phyloP scores from a whole-genome alignment of 2,329 filamentous ascomycete genomes.

The Xylariaceae sp. region DNA sequence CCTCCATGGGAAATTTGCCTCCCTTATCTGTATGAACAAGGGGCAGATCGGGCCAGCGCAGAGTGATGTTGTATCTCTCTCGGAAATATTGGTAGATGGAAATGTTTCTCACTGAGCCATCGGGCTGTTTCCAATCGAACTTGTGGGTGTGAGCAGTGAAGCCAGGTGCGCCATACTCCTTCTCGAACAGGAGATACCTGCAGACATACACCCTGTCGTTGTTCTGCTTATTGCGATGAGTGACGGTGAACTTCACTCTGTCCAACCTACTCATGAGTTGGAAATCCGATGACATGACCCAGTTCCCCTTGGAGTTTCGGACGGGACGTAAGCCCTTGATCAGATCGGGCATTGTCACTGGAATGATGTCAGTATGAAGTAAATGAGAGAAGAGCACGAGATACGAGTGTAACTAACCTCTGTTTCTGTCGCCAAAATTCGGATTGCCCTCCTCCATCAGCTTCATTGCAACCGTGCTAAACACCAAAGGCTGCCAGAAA shows the following conservation, averaged over 20 bases:
- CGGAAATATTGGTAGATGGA: conserved; percentile 55
- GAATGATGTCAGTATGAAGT: too few species aligned
- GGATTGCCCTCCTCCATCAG: conserved; percentile 22
- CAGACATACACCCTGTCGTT: conserved; percentile 52
- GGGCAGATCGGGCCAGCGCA: conserved; percentile 50
- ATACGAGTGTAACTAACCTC: too few species aligned
- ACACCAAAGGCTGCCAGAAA: conserved; percentile 63
- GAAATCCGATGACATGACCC: conserved; percentile 49
- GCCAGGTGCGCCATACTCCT: conserved; percentile 44
- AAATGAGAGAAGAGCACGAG: too few species aligned
- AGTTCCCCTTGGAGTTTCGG: conserved; percentile 9
- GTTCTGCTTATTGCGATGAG: conserved; percentile 48
- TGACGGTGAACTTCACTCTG: conserved; percentile 56
- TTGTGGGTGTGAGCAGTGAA: conserved; percentile 49
- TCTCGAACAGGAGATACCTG: conserved; percentile 48
- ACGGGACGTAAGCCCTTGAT: conserved; percentile 36
- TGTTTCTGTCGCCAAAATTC: conserved; percentile 5
- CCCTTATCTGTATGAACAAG: conserved; percentile 55
- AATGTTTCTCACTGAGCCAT: conserved; percentile 37
- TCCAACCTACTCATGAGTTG: conserved; percentile 52
- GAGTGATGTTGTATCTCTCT: conserved; percentile 50
- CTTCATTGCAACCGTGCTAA: conserved; percentile 37
- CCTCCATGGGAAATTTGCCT: conserved; percentile 60
- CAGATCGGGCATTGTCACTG: conserved; percentile 13
- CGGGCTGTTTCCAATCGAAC: conserved; percentile 49